These are phyloP conservation scores for Monascus purpureus DNA, from an alignment of 495 filamentous ascomycete genomes.

Conservation along the genomic window DNA sequence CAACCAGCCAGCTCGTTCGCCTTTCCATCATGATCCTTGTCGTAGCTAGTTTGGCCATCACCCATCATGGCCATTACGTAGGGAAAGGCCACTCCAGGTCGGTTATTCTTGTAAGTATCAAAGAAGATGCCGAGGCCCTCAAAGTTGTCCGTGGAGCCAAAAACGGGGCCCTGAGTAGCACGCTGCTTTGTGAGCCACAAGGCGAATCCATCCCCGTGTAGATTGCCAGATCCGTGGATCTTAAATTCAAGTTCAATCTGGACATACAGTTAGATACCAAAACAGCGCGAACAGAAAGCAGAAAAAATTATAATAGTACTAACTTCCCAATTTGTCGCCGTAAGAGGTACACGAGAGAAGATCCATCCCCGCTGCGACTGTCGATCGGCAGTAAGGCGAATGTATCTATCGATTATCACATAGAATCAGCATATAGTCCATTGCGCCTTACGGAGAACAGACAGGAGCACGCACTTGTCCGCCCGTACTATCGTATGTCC, in stretches of 20 bases:
- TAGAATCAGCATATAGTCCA: background rate
- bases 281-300: slow-evolving; percentile 6
- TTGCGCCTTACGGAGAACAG: slow-evolving; percentile 1
- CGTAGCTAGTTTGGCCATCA: slow-evolving; percentile 78
- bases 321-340: slow-evolving; percentile 97
- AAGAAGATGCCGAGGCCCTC: slow-evolving; percentile 95
- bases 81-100: slow-evolving; percentile 87
- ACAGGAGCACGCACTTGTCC: slow-evolving; percentile 50
- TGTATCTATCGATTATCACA: slow-evolving; percentile 65
- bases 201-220: slow-evolving; percentile 95
- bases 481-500: slow-evolving; percentile 87
- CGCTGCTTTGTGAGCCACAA: slow-evolving; percentile 97
- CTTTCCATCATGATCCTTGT: slow-evolving; percentile 92
- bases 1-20: slow-evolving; percentile 85
- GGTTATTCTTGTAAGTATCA: slow-evolving; percentile 99
- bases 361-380: slow-evolving; percentile 85
- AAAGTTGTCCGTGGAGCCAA: slow-evolving; percentile 77
- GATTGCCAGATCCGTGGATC: slow-evolving; percentile 64
- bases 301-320: slow-evolving; percentile 6
- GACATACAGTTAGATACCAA: slow-evolving; percentile 1
- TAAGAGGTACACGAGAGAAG: slow-evolving; percentile 85
- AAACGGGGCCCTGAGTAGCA: slow-evolving; percentile 67
- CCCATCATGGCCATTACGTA: slow-evolving; percentile 98
- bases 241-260: slow-evolving; percentile 92
- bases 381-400: slow-evolving; percentile 82